These are phyloP conservation scores for Petunia secreta DNA, from an alignment of 257 asterid genomes.

Conservation along the genomic window DNA sequence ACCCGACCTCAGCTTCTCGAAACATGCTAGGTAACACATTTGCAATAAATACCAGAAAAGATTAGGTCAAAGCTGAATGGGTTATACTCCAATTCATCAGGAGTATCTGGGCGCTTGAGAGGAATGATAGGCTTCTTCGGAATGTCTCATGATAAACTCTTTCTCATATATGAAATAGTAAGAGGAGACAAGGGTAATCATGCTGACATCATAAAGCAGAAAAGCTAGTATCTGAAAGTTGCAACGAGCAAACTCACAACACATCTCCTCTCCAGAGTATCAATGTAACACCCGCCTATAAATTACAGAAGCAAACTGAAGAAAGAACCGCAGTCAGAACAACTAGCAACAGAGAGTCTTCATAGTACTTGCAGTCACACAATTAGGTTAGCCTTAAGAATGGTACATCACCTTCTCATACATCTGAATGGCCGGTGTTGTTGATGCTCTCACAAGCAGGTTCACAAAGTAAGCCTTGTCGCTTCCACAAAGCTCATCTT, in stretches of 20 bases:
- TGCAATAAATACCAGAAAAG: background rate
- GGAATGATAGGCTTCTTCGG: slow-evolving; percentile 86
- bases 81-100: slow-evolving; percentile 91
- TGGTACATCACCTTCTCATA: slow-evolving; percentile 73
- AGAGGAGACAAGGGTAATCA: background rate
- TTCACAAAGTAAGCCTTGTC: slow-evolving; percentile 92
- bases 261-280: slow-evolving; percentile 94
- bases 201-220: slow-evolving; percentile 16
- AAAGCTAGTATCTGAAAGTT: slow-evolving; percentile 17
- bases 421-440: slow-evolving; percentile 94
- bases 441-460: slow-evolving; percentile 93
- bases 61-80: slow-evolving; percentile 31
- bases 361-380: no score
- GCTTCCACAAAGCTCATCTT: slow-evolving; percentile 43
- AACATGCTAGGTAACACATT: background rate
- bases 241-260: slow-evolving; percentile 56
- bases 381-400: background rate
- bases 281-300: slow-evolving; percentile 87
- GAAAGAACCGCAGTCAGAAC: slow-evolving; percentile 11
- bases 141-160: slow-evolving; percentile 80
- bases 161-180: slow-evolving; percentile 72
- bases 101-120: slow-evolving; percentile 81
- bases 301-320: slow-evolving; percentile 82
- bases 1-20: background rate
- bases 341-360: no score